Conservation (phyloP, 2,329 filamentous ascomycete genomes). For the Colletotrichum eleusines region DNA sequence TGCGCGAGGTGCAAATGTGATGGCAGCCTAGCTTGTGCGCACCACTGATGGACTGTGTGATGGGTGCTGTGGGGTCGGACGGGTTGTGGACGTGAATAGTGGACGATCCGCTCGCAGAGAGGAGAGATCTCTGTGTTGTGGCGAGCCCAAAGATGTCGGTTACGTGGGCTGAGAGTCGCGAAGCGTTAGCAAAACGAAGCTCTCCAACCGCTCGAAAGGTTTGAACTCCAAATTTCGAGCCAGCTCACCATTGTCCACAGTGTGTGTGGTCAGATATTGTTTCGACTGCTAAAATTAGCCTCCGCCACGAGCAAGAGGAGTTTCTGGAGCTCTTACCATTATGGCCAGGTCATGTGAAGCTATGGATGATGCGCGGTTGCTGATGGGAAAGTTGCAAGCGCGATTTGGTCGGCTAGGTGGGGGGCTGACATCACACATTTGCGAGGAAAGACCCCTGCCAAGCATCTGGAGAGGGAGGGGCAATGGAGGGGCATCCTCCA, state of each 20-base stretch:
- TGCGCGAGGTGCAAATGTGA: constrained; percentile 79
- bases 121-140: constrained; percentile 76
- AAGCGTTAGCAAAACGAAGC: constrained; percentile 2
- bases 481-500: constrained; percentile 32
- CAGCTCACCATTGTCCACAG: constrained; percentile 82
- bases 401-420: constrained; percentile 37
- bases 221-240: constrained; percentile 11
- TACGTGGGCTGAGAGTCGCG: constrained; percentile 72
- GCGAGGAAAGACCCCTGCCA: constrained; percentile 28
- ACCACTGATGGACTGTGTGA: constrained; percentile 81
- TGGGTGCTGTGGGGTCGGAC: constrained; percentile 76
- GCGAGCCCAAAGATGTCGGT: constrained; percentile 89
- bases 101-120: constrained; percentile 89
- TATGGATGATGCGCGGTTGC: constrained; percentile 44
- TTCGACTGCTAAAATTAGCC: constrained; percentile 77
- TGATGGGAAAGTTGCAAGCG: constrained; percentile 26
- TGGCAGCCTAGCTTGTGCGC: constrained; percentile 93
- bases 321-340: constrained; percentile 51
- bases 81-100: constrained; percentile 85
- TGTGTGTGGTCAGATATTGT: constrained; percentile 95
- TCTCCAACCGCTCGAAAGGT: background rate
- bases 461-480: constrained; percentile 26
- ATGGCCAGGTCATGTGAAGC: constrained; percentile 52
- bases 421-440: constrained; percentile 41
- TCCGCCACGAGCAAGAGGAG: too few relatives aligned